Evolutionary conservation across 371 early-diverging fungal species (phyloP), one percentile per base, ranked within the genome.

Genomic region (Lichtheimia hyalospora): DNA sequence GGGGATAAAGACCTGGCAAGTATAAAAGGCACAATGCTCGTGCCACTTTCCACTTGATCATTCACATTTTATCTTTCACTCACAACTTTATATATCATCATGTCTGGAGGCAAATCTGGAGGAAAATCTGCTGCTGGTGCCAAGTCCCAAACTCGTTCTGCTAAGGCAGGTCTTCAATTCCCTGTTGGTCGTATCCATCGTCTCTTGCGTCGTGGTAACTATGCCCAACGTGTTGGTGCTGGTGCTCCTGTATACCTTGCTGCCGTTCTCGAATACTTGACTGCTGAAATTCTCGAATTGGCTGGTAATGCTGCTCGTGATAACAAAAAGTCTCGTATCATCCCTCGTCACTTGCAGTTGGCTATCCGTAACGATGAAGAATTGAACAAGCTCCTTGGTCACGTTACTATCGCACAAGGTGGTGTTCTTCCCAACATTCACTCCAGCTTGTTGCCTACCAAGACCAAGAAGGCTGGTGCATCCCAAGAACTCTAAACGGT

Each of bases 111-210:
- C 54, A 83, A 84, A 74, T 81, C 82, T 62, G 83, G 83, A 68
- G 85, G 83, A 62, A 81, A 83, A 64, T 75, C 78, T 70, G 79
- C 82, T 72, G 74, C 82, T 63, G 79, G 78, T 57, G 57, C 79
- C 68, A 70, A 76, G 67, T 71, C 79, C 64, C 82, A 76, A 63
- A 71, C 81, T 55, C 77, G 89, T 66, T 92, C 93, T 23, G 68
- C 85, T 66, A 88, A 89, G 75, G 91, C 92, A 65, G 92, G 92
- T 75, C 89, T 91, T 66, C 90, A 92, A 75, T 96, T 96, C 89
- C 97, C 97, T 63, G 95, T 94, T 69, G 95, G 94, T 77, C 95
- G 97, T 92, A 90, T 97, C 72, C 95, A 97, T 82, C 92, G 96
- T 87, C 89, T 34, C 14, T 83, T 97, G 60, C 90, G 95, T 74